phyloP scores from a whole-genome alignment of 139 green algal genomes.

The Astrephomene gubernaculifera region DNA sequence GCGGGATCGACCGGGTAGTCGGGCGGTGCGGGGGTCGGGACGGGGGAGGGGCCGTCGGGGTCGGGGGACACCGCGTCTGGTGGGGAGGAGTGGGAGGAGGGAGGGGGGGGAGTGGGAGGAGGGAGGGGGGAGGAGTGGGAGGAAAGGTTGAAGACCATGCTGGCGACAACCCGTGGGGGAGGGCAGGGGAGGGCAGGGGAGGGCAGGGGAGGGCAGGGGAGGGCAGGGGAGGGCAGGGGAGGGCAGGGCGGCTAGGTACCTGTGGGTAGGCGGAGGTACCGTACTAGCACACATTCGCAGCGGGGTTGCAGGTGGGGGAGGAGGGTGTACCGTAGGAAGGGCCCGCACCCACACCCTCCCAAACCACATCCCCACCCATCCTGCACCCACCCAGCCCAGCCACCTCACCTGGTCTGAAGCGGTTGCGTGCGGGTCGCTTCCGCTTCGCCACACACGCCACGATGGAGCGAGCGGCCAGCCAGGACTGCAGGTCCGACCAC shows the following conservation, averaged over 20 bases:
- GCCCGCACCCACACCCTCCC: background rate
- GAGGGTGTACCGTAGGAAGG: no score
- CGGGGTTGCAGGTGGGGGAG: no score
- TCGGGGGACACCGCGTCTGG: background rate
- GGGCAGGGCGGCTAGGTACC: no score
- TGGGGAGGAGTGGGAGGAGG: background rate
- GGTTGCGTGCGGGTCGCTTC: background rate
- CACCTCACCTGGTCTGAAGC: slow-evolving; percentile 23
- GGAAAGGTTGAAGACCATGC: no score
- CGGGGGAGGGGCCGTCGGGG: background rate
- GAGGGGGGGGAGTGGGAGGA: background rate
- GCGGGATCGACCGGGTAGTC: background rate
- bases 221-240: no score
- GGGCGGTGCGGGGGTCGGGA: no score
- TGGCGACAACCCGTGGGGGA: no score
- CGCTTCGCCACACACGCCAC: slow-evolving; percentile 43
- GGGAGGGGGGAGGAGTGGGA: background rate
- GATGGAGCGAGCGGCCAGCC: slow-evolving; percentile 36
- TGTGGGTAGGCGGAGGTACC: no score
- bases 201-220: no score
- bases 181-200: no score
- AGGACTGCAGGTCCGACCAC: slow-evolving; percentile 2
- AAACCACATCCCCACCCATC: background rate
- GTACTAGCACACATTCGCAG: no score
- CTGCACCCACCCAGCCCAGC: background rate